Base-by-base conservation (phyloP, 768 basidiomycete genomes). In the Leucocoprinus leucothites region DNA sequence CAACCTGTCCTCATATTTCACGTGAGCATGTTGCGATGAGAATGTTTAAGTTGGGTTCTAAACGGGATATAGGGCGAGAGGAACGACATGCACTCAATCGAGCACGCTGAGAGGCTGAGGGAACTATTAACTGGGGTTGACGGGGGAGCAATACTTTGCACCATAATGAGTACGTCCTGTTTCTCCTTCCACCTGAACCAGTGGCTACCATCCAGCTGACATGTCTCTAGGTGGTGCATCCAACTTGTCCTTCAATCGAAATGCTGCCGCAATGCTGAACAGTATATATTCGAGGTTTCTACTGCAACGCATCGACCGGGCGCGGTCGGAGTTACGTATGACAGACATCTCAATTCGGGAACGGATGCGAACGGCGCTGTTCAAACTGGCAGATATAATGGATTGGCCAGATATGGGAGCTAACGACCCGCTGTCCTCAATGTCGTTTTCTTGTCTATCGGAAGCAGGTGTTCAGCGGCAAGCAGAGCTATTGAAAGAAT, bases 1-100 rank as follows among this genome's bases (percentile, higher is more conserved):
- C 80, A 81, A 58, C 89, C 89, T 1, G 80, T 86, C 9, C 71
- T 90, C 11, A 80, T 90, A 18, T 77, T 90, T 41, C 87, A 89
- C 69, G 87, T 87, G 51, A 53, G 73, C 64, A 16, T 28, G 41
- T 19, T 51, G 9, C 31, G 9, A 31, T 16, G 7, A n/a, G n/a
- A n/a, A 26, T 53, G n/a, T 19, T 36, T 25, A 36, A 9, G 6
- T 41, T 3, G n/a, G 18, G n/a, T 36, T 49, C 38, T 31, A 13
- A 53, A 31, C 31, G 16, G 46, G 22, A 19, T 48, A 22, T 51
- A 89, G 87, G 86, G 85, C 4, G 86, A 89, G 55, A 70, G 71
- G 9, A 85, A 80, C 58, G 73, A 78, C 25, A 65, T 76, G 11
- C 81, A 76, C 54, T 81, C 85, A 2, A 67, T 77, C 28, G 75